Evolutionary conservation across 1,284 basidiomycete species (phyloP).

Genomic region (Ustilago xerochloae): DNA sequence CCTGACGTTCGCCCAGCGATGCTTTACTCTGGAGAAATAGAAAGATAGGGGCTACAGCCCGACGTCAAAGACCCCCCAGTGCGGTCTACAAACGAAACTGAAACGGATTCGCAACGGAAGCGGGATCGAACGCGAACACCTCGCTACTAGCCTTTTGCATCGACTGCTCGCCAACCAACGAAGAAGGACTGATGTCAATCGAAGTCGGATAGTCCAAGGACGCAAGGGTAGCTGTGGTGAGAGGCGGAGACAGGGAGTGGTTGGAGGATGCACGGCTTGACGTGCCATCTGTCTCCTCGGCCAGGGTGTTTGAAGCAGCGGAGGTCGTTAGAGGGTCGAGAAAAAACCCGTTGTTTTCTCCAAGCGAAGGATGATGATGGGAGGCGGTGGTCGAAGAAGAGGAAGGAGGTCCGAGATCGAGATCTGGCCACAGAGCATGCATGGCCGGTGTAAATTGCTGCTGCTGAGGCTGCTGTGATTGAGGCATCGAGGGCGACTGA

Average conservation of each 20-base stretch:
- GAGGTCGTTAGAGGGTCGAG: background rate
- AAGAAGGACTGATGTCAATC: background rate
- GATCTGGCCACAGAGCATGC: background rate
- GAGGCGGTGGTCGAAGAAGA: too few species aligned
- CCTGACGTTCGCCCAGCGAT: too few species aligned
- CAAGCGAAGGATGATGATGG: background rate
- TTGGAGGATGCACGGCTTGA: conserved; percentile 12
- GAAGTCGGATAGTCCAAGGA: conserved; percentile 13
- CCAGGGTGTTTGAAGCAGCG: background rate
- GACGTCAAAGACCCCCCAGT: too few species aligned
- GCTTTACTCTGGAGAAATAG: too few species aligned
- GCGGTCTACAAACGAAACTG: conserved; percentile 3
- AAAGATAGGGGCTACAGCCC: too few species aligned
- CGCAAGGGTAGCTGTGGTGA: conserved; percentile 9
- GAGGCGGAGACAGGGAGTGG: conserved; percentile 29
- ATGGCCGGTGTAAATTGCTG: too few species aligned
- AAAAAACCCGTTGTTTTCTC: background rate
- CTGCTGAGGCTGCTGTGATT: too few species aligned
- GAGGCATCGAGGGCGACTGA: too few species aligned
- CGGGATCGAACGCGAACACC: background rate
- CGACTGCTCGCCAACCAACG: background rate
- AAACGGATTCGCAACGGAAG: background rate
- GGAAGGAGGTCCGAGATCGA: too few species aligned
- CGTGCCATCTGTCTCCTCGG: background rate
- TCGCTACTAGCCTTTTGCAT: background rate